These are phyloP conservation scores for Ceriops decandra DNA, from an alignment of 345 rosid species.

Conservation along the genomic window DNA sequence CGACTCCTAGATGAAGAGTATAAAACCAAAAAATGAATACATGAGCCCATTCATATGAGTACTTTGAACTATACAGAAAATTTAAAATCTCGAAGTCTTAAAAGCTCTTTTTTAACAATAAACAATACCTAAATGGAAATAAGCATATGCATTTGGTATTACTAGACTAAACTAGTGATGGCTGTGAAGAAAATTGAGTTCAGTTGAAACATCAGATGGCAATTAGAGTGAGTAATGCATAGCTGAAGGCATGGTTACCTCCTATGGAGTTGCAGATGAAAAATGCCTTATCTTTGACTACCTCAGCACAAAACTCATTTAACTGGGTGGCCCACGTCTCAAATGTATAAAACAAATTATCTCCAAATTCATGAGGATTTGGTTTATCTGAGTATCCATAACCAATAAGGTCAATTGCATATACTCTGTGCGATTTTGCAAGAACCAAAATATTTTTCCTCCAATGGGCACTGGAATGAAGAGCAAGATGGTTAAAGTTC, in stretches of 20 bases:
- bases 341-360: conserved; percentile 64
- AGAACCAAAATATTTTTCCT: conserved; percentile 78
- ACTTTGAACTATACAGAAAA: not conserved
- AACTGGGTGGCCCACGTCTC: conserved; percentile 86
- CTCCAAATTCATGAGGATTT: conserved; percentile 62
- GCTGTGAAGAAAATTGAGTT: too few relatives aligned
- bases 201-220: too few relatives aligned
- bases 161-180: too few relatives aligned
- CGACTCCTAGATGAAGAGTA: conserved; percentile 51
- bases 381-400: conserved; percentile 93
- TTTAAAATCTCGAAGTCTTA: too few relatives aligned
- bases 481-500: not conserved
- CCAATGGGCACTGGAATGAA: conserved; percentile 69
- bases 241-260: conserved; percentile 41
- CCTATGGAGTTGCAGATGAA: conserved; percentile 90
- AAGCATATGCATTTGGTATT: too few relatives aligned
- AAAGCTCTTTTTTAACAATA: too few relatives aligned
- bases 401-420: conserved; percentile 80
- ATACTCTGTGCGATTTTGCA: conserved; percentile 67
- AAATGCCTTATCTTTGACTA: conserved; percentile 79
- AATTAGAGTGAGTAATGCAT: too few relatives aligned
- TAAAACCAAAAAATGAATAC: not conserved
- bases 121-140: too few relatives aligned
- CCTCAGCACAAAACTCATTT: conserved; percentile 61
- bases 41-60: not conserved